These are phyloP conservation scores for Trametes versicolor DNA, from an alignment of 1,284 basidiomycete species.

Conservation along the genomic window DNA sequence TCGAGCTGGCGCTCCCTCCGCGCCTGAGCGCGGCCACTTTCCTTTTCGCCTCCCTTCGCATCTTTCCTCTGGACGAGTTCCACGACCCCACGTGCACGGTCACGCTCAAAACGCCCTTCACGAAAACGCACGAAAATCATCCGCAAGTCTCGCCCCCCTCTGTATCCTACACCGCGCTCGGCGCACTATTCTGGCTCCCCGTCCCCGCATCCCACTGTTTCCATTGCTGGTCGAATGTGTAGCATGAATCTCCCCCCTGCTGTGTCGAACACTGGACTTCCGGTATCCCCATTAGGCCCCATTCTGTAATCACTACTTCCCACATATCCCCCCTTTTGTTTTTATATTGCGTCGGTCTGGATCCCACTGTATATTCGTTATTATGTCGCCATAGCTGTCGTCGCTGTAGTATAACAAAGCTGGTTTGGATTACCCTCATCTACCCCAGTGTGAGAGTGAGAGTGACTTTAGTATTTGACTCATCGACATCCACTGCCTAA, in stretches of 20 bases:
- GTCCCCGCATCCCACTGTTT: conserved; percentile 35
- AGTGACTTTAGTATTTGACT: no score
- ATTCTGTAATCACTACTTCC: conserved; percentile 38
- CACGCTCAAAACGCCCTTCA: conserved; percentile 41
- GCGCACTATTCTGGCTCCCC: conserved; percentile 41
- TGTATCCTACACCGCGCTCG: conserved; percentile 41
- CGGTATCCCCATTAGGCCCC: conserved; percentile 40
- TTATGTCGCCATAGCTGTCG: conserved; percentile 35
- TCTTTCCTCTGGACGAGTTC: conserved; percentile 37
- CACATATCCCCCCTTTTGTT: conserved; percentile 28
- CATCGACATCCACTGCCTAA: no score
- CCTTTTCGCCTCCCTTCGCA: conserved; percentile 38
- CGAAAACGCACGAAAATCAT: conserved; percentile 41
- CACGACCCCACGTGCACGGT: conserved; percentile 40
- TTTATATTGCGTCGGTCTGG: conserved; percentile 33
- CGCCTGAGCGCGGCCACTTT: conserved; percentile 42
- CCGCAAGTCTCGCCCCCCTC: conserved; percentile 22
- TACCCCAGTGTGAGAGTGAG: no score
- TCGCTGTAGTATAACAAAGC: conserved; percentile 20
- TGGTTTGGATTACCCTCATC: background rate
- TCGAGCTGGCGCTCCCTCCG: conserved; percentile 60
- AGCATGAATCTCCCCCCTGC: conserved; percentile 41
- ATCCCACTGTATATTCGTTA: conserved; percentile 40
- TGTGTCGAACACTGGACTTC: conserved; percentile 42
- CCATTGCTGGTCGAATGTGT: conserved; percentile 48